Base-by-base conservation (phyloP, 2,329 filamentous ascomycete genomes). In the Rhinocladiella similis region DNA sequence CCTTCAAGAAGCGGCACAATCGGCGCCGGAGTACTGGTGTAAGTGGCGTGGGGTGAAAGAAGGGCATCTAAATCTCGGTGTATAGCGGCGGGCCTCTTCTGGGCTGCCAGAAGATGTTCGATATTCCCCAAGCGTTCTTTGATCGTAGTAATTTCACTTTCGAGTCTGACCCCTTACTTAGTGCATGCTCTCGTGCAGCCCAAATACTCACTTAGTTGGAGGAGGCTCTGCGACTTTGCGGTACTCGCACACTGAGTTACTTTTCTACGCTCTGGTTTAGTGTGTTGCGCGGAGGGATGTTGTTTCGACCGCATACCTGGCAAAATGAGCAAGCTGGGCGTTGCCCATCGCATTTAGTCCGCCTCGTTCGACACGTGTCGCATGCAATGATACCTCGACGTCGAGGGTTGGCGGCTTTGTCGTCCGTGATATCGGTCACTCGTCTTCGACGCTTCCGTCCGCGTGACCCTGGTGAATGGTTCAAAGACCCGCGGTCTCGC, bases 291-390 rank as follows among this genome's bases (percentile, higher is more conserved):
- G 5, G 9, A 12, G 18, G 9, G 42, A 25, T 45, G 12, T 18
- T 12, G 18, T 14, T 18, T 5, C 22, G 42, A 12, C 49, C 58
- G 43, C 58, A 63, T n/a, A 36, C 51, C n/a, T 53, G 56, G 41
- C 65, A 67, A 18, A 57, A 63, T 36, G 53, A 50, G 54, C 65
- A 67, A 6, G 47, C 39, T 35, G 65, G 65, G 45, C 56, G 61
- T 19, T 59, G 60, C 9, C 58, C 58, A 46, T 67, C 65, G 54
- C 65, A 67, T 55, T 66, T 67, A 29, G 63, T 65, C 36, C 65
- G 58, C 52, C 63, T 53, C 20, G 60, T 59, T 13, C 65, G 58
- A 51, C 65, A 67, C 18, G 53, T 52, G 16, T 65, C 57, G 54
- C 65, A 67, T 10, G 65, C 65, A 14, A 63, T 56, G 49, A 38